These are phyloP conservation scores for Phenoliferia sp. DNA, from an alignment of 1,284 basidiomycete genomes.

Conservation along the genomic window DNA sequence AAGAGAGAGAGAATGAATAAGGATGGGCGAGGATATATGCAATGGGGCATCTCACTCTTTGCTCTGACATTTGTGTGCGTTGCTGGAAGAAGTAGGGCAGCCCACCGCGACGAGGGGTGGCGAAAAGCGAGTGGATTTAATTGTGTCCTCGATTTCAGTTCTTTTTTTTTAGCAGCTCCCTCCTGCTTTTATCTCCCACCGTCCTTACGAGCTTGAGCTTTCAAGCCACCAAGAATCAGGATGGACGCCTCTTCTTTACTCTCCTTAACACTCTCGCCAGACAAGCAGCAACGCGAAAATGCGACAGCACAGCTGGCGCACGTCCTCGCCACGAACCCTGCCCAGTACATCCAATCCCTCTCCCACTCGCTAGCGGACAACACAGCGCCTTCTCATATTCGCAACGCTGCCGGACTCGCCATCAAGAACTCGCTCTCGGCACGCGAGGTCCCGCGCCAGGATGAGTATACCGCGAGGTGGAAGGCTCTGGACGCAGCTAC, in stretches of 20 bases:
- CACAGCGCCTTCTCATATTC: conserved; percentile 63
- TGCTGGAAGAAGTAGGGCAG: too few relatives aligned
- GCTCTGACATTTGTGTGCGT: not conserved
- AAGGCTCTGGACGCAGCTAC: conserved; percentile 63
- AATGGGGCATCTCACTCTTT: not conserved
- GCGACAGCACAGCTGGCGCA: conserved; percentile 81
- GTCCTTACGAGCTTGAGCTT: too few relatives aligned
- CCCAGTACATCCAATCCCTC: conserved; percentile 83
- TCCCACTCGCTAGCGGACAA: conserved; percentile 75
- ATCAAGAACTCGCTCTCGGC: conserved; percentile 94
- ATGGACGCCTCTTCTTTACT: conserved; percentile 66
- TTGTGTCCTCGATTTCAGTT: not conserved
- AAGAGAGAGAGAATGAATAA: not conserved
- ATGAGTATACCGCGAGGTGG: conserved; percentile 75
- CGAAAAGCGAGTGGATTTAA: too few relatives aligned
- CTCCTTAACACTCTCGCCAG: conserved; percentile 65
- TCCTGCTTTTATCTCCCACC: too few relatives aligned
- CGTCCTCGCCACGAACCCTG: conserved; percentile 78
- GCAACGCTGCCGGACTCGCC: conserved; percentile 91
- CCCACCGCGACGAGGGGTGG: not conserved
- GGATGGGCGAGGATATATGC: not conserved
- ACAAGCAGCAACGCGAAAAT: conserved; percentile 77
- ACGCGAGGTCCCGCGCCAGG: conserved; percentile 70
- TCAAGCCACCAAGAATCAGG: too few relatives aligned
- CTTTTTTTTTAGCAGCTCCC: not conserved